Conservation (phyloP, 805 yeast species). For the Candida pini region DNA sequence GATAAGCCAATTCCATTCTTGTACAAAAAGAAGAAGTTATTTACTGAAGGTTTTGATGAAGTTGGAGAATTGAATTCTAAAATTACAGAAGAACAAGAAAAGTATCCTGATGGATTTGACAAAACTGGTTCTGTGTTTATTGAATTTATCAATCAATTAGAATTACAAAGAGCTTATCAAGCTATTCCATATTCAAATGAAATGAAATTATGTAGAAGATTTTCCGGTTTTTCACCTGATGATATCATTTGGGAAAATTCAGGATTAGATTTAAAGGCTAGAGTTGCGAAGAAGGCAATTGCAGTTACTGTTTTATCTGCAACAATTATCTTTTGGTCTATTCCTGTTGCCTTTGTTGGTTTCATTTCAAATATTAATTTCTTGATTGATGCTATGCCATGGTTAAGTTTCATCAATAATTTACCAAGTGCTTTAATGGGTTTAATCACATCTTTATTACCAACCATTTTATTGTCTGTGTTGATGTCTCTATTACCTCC, state of each 20-base stretch:
- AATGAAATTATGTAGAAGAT: slow-evolving; percentile 40
- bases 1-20: slow-evolving; percentile 59
- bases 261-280: slow-evolving; percentile 48
- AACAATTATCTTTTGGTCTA: slow-evolving; percentile 84
- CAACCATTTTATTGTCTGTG: slow-evolving; percentile 72
- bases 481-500: slow-evolving; percentile 87
- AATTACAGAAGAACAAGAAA: slow-evolving; percentile 52
- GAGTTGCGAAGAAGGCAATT: slow-evolving; percentile 49
- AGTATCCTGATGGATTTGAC: slow-evolving; percentile 42
- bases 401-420: slow-evolving; percentile 68
- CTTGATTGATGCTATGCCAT: slow-evolving; percentile 64
- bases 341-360: slow-evolving; percentile 98
- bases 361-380: slow-evolving; percentile 79
- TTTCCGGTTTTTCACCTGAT: slow-evolving; percentile 67
- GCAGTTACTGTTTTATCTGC: slow-evolving; percentile 62
- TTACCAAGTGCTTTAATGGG: slow-evolving; percentile 72
- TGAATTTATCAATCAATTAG: slow-evolving; percentile 78
- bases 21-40: slow-evolving; percentile 82
- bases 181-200: slow-evolving; percentile 54
- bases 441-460: slow-evolving; percentile 80
- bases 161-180: slow-evolving; percentile 86
- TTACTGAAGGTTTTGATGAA: slow-evolving; percentile 63
- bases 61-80: slow-evolving; percentile 65
- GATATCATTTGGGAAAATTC: slow-evolving; percentile 84
- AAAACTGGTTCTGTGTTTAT: slow-evolving; percentile 68